Evolutionary conservation across 768 basidiomycete genomes (phyloP).

Genomic region (Neoboletus magnificus): DNA sequence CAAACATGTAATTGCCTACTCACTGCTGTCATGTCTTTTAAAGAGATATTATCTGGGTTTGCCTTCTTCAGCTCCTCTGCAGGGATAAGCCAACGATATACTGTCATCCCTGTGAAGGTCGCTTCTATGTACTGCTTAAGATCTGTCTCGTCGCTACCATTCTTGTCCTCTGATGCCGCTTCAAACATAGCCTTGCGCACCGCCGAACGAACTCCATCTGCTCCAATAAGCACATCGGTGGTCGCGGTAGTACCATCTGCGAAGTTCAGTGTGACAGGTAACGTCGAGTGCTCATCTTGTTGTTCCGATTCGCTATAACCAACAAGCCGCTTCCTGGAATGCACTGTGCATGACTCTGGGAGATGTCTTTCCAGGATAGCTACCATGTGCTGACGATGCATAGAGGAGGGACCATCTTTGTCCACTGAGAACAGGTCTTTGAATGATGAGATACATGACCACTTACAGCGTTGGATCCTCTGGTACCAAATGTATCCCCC

Average conservation of each 20-base stretch:
- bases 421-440: too few relatives aligned
- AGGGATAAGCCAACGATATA: constrained; percentile 39
- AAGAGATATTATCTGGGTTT: constrained; percentile 20
- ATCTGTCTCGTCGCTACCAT: background rate
- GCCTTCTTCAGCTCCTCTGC: constrained; percentile 27
- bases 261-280: constrained; percentile 8
- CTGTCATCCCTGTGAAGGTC: constrained; percentile 39
- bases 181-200: constrained; percentile 27
- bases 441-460: too few relatives aligned
- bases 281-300: constrained; percentile 27
- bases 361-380: constrained; percentile 15
- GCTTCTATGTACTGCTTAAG: constrained; percentile 24
- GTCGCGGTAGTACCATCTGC: constrained; percentile 7
- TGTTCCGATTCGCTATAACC: constrained; percentile 8
- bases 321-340: constrained; percentile 20
- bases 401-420: constrained; percentile 7
- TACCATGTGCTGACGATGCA: constrained; percentile 26
- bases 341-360: constrained; percentile 16
- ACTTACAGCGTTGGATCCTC: constrained; percentile 20
- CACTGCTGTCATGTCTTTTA: constrained; percentile 22
- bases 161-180: constrained; percentile 1
- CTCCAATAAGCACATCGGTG: constrained; percentile 38
- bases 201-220: constrained; percentile 40
- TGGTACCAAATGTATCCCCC: constrained; percentile 31
- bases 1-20: constrained; percentile 1